Evolutionary conservation across 306 rosid genomes (phyloP).

Genomic region (Quercus gilva): DNA sequence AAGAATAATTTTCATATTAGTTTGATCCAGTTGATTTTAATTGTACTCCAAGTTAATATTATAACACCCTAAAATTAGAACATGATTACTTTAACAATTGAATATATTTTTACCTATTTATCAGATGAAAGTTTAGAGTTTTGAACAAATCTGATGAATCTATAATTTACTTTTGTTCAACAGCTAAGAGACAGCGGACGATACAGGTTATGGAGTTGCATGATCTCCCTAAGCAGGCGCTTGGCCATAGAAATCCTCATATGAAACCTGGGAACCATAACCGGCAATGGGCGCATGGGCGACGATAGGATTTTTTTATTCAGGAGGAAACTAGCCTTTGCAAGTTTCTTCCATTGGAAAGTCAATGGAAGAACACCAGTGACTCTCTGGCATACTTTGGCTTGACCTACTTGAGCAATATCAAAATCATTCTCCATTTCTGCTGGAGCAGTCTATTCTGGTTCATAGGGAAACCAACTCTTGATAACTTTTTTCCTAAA

Average conservation of each 20-base stretch:
- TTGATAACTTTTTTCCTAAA: constrained; percentile 29
- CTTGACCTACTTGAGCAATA: constrained; percentile 30
- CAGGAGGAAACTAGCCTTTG: background rate
- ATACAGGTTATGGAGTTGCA: constrained; percentile 91
- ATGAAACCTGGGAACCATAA: constrained; percentile 58
- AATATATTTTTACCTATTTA: background rate
- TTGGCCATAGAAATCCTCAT: constrained; percentile 46
- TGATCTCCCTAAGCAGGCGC: constrained; percentile 81
- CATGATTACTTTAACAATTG: too few relatives aligned
- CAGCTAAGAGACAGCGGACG: constrained; percentile 93
- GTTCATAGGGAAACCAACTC: constrained; percentile 29
- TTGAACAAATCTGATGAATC: constrained; percentile 12
- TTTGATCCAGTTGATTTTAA: background rate
- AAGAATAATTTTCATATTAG: background rate
- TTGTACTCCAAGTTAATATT: too few relatives aligned
- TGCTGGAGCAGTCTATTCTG: constrained; percentile 13
- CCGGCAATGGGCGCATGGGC: constrained; percentile 51
- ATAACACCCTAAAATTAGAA: background rate
- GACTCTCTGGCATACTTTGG: constrained; percentile 12
- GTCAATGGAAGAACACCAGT: constrained; percentile 24
- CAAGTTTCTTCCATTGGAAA: constrained; percentile 17
- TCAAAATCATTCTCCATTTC: constrained; percentile 41
- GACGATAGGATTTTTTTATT: constrained; percentile 40
- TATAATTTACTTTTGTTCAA: constrained; percentile 7
- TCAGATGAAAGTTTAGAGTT: background rate